Percentiles rank a stretch among this genome's conserved stretches.
Evolutionary conservation across 805 yeast species (phyloP).

Genomic region (Kuraishia hungarica): DNA sequence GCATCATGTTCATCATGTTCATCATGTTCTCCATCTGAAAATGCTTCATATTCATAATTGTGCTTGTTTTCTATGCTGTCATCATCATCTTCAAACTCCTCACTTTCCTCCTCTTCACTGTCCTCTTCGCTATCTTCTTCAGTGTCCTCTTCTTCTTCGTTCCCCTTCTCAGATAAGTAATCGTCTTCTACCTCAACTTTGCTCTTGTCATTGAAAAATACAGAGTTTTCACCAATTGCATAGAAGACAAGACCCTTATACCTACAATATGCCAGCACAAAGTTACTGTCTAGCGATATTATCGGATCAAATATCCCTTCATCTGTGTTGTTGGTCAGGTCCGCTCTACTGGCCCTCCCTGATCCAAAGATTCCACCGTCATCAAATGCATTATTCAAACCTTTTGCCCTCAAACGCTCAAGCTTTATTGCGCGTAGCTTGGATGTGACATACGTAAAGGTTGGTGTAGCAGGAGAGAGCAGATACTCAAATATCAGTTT

Average conservation of each 20-base stretch:
- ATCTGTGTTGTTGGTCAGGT: slow-evolving; percentile 15
- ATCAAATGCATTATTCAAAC: background rate
- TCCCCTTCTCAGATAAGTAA: slow-evolving; percentile 18
- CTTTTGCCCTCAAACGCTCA: slow-evolving; percentile 4
- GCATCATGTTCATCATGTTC: slow-evolving; percentile 2
- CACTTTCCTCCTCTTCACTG: slow-evolving; percentile 4
- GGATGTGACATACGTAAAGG: slow-evolving; percentile 15
- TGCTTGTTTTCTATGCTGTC: background rate
- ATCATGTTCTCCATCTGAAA: slow-evolving; percentile 3
- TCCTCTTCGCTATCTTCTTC: slow-evolving; percentile 5
- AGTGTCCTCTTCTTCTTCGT: slow-evolving; percentile 12
- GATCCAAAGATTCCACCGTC: background rate
- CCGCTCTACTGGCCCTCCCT: background rate
- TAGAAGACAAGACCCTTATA: background rate
- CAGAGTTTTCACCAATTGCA: background rate
- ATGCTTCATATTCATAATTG: slow-evolving; percentile 1
- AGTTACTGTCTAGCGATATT: slow-evolving; percentile 18
- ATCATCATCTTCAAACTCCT: slow-evolving; percentile 2
- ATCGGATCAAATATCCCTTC: slow-evolving; percentile 15
- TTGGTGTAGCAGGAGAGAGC: slow-evolving; percentile 16
- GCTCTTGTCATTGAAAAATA: slow-evolving; percentile 3
- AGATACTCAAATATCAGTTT: slow-evolving; percentile 16
- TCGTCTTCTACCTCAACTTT: slow-evolving; percentile 21
- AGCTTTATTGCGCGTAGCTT: slow-evolving; percentile 10
- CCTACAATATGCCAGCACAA: slow-evolving; percentile 12